Evolutionary conservation across 805 yeast species (phyloP).

Genomic region (Zygoascus tannicola): DNA sequence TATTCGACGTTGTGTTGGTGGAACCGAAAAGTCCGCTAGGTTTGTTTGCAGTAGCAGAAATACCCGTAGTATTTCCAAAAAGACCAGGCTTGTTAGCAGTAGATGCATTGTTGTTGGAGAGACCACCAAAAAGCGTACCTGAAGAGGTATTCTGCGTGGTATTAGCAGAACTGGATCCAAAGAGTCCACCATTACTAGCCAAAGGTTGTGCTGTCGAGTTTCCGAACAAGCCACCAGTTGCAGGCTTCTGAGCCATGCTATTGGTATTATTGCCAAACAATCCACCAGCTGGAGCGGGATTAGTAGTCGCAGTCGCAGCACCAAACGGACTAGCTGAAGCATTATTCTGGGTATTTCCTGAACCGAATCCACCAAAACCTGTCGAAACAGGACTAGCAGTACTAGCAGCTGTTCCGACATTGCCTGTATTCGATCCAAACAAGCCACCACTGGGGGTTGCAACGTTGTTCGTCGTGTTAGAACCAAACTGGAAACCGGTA

Average conservation of each 20-base stretch:
- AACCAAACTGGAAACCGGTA: constrained; percentile 13
- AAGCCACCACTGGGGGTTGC: constrained; percentile 25
- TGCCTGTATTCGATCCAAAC: constrained; percentile 16
- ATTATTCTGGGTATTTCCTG: too few species aligned
- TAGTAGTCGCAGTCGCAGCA: constrained; percentile 7
- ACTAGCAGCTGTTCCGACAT: too few species aligned
- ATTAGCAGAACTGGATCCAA: too few species aligned
- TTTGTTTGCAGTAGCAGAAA: constrained; percentile 7
- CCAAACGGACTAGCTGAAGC: too few species aligned
- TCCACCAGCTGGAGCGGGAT: constrained; percentile 6
- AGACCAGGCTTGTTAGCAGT: too few species aligned
- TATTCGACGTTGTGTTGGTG: constrained; percentile 24
- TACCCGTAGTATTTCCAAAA: constrained; percentile 6
- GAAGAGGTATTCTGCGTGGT: too few species aligned
- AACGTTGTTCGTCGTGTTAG: too few species aligned
- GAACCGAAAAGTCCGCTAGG: constrained; percentile 31
- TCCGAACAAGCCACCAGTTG: constrained; percentile 25
- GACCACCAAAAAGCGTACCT: too few species aligned
- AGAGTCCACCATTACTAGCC: too few species aligned
- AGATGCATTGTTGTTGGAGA: too few species aligned
- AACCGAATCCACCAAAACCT: constrained; percentile 3
- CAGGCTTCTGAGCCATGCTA: constrained; percentile 1
- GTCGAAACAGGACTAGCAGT: constrained; percentile 11
- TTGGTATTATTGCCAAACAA: constrained; percentile 13
- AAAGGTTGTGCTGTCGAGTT: constrained; percentile 15